phyloP scores from a whole-genome alignment of 2,329 filamentous ascomycete genomes.

The Talaromyces amestolkiae region DNA sequence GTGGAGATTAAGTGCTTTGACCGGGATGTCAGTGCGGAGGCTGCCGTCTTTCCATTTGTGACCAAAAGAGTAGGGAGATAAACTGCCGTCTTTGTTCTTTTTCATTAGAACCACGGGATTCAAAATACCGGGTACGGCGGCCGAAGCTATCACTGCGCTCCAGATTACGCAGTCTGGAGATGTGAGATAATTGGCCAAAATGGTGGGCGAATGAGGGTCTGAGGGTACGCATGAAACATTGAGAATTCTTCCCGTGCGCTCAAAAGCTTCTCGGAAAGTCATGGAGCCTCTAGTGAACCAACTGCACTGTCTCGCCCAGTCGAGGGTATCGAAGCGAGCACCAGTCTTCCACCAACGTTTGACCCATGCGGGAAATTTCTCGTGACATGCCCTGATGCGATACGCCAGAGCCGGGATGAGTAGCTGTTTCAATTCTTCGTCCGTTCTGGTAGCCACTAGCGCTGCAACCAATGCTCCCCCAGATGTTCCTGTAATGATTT shows the following conservation, averaged over 20 bases:
- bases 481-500: conserved; percentile 95
- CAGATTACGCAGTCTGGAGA: conserved; percentile 97
- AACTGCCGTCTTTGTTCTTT: conserved; percentile 71
- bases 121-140: conserved; percentile 90
- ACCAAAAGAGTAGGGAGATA: conserved; percentile 90
- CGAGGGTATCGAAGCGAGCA: conserved; percentile 86
- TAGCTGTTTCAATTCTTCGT: conserved; percentile 82
- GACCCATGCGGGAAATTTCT: conserved; percentile 72
- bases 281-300: conserved; percentile 92
- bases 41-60: conserved; percentile 99
- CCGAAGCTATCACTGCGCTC: conserved; percentile 92
- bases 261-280: conserved; percentile 92
- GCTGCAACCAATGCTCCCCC: conserved; percentile 88
- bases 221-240: conserved; percentile 96
- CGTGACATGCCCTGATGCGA: conserved; percentile 80
- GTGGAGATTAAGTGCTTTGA: conserved; percentile 89
- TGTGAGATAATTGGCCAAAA: conserved; percentile 92
- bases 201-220: conserved; percentile 87
- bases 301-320: conserved; percentile 79
- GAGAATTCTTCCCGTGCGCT: conserved; percentile 86
- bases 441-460: conserved; percentile 81
- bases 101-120: conserved; percentile 93
- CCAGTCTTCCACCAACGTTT: conserved; percentile 88
- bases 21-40: conserved; percentile 88
- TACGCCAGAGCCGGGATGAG: conserved; percentile 83